phyloP scores from a whole-genome alignment of 1,284 basidiomycete genomes.

The Stygiomarasmius scandens region DNA sequence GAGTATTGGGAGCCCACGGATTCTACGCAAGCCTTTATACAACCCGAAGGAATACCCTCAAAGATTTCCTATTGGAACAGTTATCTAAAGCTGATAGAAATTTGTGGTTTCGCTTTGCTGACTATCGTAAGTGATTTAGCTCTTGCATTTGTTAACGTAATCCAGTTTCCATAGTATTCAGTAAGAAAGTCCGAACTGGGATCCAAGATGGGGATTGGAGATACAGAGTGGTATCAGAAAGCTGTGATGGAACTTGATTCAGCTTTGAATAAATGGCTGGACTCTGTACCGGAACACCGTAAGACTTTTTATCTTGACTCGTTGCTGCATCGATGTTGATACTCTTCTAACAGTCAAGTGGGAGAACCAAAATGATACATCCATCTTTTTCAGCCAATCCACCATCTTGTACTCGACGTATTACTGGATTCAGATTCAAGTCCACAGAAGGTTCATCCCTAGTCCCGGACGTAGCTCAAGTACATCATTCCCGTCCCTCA shows the following conservation, averaged over 20 bases:
- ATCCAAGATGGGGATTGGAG: conserved; percentile 50
- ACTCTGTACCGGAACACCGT: conserved; percentile 63
- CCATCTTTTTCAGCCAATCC: conserved; percentile 8
- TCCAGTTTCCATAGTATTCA: conserved; percentile 53
- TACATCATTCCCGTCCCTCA: conserved; percentile 5
- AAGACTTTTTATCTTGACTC: not conserved
- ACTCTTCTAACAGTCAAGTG: not conserved
- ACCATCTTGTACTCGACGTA: conserved; percentile 3
- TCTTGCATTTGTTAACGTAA: not conserved
- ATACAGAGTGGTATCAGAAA: conserved; percentile 64
- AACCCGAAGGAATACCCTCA: conserved; percentile 3
- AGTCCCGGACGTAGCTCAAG: not conserved
- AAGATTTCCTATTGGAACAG: conserved; percentile 7
- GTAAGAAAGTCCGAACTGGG: conserved; percentile 67
- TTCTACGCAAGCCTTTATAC: conserved; percentile 3
- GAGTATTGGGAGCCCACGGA: conserved; percentile 12
- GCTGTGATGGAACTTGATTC: conserved; percentile 78
- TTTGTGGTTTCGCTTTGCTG: conserved; percentile 12
- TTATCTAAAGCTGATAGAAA: conserved; percentile 16
- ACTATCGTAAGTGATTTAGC: conserved; percentile 12
- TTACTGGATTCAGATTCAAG: conserved; percentile 6
- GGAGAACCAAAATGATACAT: conserved; percentile 1
- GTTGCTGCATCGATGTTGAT: not conserved
- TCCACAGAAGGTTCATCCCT: conserved; percentile 1
- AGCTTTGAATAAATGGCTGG: conserved; percentile 77